phyloP scores from a whole-genome alignment of 1,284 basidiomycete genomes.

The Farysia itapuensis region DNA sequence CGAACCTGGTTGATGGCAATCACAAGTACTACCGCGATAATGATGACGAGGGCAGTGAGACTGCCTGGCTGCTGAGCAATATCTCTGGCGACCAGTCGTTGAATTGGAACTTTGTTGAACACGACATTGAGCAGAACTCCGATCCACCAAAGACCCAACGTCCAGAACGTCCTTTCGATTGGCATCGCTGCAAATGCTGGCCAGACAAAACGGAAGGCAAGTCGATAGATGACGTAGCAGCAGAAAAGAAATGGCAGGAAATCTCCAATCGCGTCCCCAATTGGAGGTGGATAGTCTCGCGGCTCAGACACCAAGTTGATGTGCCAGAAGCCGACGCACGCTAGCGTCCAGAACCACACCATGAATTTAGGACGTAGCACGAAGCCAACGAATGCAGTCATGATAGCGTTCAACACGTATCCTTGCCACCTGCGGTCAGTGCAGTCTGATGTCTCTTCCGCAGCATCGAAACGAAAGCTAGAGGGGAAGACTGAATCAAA shows the following conservation, averaged over 20 bases:
- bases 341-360: slow-evolving; percentile 69
- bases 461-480: slow-evolving; percentile 64
- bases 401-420: slow-evolving; percentile 45
- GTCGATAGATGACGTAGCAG: slow-evolving; percentile 76
- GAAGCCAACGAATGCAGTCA: slow-evolving; percentile 72
- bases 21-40: slow-evolving; percentile 66
- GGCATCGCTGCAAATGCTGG: slow-evolving; percentile 72
- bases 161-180: slow-evolving; percentile 74
- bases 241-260: slow-evolving; percentile 80
- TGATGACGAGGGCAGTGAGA: slow-evolving; percentile 71
- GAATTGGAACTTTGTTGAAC: slow-evolving; percentile 50
- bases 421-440: slow-evolving; percentile 67
- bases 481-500: slow-evolving; percentile 76
- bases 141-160: slow-evolving; percentile 78
- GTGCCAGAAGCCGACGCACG: slow-evolving; percentile 87
- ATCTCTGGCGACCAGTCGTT: slow-evolving; percentile 71
- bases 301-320: slow-evolving; percentile 78
- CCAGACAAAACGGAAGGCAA: slow-evolving; percentile 74
- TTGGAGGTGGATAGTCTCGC: slow-evolving; percentile 62
- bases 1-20: slow-evolving; percentile 71
- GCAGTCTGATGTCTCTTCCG: slow-evolving; percentile 66
- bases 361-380: slow-evolving; percentile 74
- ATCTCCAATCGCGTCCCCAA: slow-evolving; percentile 72
- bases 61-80: slow-evolving; percentile 71
- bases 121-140: slow-evolving; percentile 63